phyloP scores from a whole-genome alignment of 495 filamentous ascomycete genomes.

The Talaromyces stipitatus region DNA sequence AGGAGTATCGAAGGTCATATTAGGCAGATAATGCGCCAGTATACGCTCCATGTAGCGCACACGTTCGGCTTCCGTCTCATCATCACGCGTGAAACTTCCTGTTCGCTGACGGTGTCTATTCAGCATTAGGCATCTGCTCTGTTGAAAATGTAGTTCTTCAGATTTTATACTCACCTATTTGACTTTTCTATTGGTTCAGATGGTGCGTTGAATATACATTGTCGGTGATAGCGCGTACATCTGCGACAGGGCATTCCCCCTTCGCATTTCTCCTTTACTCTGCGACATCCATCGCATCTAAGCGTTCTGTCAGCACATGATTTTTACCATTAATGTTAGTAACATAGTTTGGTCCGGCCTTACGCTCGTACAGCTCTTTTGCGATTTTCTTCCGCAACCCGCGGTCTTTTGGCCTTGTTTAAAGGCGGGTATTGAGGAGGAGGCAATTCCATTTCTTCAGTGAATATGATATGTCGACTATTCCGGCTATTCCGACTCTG shows the following conservation, averaged over 20 bases:
- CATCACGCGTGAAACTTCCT: slow-evolving; percentile 29
- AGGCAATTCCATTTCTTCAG: neutral
- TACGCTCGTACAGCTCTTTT: slow-evolving; percentile 43
- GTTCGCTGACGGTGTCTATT: slow-evolving; percentile 30
- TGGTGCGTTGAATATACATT: slow-evolving; percentile 36
- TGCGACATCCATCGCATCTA: slow-evolving; percentile 41
- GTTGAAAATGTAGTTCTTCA: neutral
- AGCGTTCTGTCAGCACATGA: neutral
- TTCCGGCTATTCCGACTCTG: neutral
- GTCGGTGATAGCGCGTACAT: slow-evolving; percentile 39
- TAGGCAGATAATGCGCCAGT: slow-evolving; percentile 33
- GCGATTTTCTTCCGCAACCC: slow-evolving; percentile 42
- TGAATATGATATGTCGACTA: neutral
- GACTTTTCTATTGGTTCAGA: slow-evolving; percentile 30
- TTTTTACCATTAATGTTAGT: neutral
- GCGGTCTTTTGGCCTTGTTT: slow-evolving; percentile 29
- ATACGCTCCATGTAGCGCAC: slow-evolving; percentile 39
- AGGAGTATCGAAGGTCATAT: slow-evolving; percentile 35
- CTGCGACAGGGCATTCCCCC: slow-evolving; percentile 44
- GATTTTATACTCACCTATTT: neutral
- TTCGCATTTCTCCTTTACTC: slow-evolving; percentile 46
- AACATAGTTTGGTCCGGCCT: neutral
- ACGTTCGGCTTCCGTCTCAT: slow-evolving; percentile 35
- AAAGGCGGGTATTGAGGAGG: neutral
- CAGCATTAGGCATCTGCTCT: neutral